These are phyloP conservation scores for Termitomyces sp. DNA, from an alignment of 768 basidiomycete species.

Conservation along the genomic window DNA sequence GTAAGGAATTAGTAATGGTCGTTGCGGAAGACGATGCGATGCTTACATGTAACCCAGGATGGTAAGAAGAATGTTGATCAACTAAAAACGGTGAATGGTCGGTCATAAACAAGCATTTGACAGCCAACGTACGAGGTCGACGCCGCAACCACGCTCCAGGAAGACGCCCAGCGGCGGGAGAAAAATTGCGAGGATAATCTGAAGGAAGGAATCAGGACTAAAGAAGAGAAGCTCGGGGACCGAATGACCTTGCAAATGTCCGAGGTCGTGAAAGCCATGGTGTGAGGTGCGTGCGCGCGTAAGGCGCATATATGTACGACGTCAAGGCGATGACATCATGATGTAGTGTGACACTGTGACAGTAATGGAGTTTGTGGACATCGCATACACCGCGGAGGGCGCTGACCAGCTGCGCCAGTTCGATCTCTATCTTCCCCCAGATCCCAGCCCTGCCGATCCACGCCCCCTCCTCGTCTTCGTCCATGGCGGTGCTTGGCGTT, in stretches of 20 bases:
- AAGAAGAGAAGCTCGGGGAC: not conserved
- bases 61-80: slow-evolving; percentile 79
- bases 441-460: not conserved
- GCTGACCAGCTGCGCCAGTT: slow-evolving; percentile 38
- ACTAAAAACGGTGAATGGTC: slow-evolving; percentile 14
- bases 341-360: slow-evolving; percentile 1
- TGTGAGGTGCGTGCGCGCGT: not conserved
- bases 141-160: slow-evolving; percentile 78
- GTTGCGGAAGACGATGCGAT: not conserved
- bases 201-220: slow-evolving; percentile 9
- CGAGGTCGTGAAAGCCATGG: slow-evolving; percentile 66
- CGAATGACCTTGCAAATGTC: slow-evolving; percentile 72
- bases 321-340: slow-evolving; percentile 11
- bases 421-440: slow-evolving; percentile 44
- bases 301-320: not conserved
- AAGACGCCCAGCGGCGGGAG: slow-evolving; percentile 85
- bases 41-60: slow-evolving; percentile 72
- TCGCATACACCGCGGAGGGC: slow-evolving; percentile 30
- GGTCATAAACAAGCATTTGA: slow-evolving; percentile 1
- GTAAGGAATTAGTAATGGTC: slow-evolving; percentile 8
- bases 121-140: slow-evolving; percentile 55
- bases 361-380: slow-evolving; percentile 23
- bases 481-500: slow-evolving; percentile 82
- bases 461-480: slow-evolving; percentile 54
- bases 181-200: slow-evolving; percentile 60